Evolutionary conservation across 768 basidiomycete genomes (phyloP), one percentile per base, ranked within the genome.

Genomic region (Naganishia vaughanmartiniae): DNA sequence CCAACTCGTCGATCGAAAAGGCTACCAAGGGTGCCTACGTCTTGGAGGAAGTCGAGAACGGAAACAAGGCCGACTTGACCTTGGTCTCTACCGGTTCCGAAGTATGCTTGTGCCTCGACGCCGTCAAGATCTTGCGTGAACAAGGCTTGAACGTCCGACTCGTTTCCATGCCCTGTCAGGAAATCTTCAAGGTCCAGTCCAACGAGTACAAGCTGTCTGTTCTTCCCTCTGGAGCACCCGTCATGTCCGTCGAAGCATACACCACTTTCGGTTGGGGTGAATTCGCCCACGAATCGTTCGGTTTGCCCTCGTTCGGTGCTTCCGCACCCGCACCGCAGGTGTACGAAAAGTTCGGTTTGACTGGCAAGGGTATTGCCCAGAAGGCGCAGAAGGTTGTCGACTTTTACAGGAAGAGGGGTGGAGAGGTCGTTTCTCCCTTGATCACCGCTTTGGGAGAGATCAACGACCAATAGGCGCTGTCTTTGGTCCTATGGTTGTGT

Each of bases 21-120:
- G 93, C 92, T 66, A 77, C 82, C 70, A 88, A 87, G 74, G 94
- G 94, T 76, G 94, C 91, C 70, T 97, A 96, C 81, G 91, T 95
- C 69, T 81, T 95, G 46, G 86, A 90, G 77, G 94, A 96, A 66
- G 89, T 88, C 63, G 83, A 85, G 65, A 83, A 86, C 70, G 70
- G 51, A 3, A 21, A 51, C 7, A 60, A 73, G 71, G 92, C 93
- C 82, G 90, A 90, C 81, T 83, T 97, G 77, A 95, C 92, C 42
- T 87, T 97, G 74, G 91, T 96, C 77, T 89, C 89, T 80, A 88
- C 87, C 72, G 94, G 94, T 72, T 90, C 89, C 81, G 94, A 97
- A 83, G 92, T 95, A 74, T 77, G 84, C 76, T 91, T 97, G 74
- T 91, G 89, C 46, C 82, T 94, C 69, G 93, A 93, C 80, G 92